Evolutionary conservation across 2,329 filamentous ascomycete species (phyloP), one percentile per base, ranked within the genome.

Genomic region (Apiospora koreana): DNA sequence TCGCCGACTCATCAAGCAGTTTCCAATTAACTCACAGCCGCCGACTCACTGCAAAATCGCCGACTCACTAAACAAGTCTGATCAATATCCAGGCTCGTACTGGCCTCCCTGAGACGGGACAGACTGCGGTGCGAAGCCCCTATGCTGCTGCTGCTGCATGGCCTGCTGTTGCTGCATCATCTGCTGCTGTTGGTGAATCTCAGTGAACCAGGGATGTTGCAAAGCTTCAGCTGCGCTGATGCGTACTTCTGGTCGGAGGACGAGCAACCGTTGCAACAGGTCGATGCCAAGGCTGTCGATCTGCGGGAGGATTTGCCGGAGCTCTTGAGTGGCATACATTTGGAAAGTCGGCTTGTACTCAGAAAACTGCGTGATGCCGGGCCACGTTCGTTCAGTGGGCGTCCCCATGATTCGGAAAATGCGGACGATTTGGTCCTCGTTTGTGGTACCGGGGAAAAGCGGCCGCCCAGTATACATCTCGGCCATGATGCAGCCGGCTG

Each of bases 381-480:
- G 95, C 96, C 96, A 99, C 5, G 93, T 94, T 62, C 94, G 91
- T 82, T 99, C 96, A 0, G 94, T 97, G 0, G 96, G 96, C 0
- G 96, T 99, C 72, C 96, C 96, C 96, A 99, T 99, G 72, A 99
- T 92, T 71, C 96, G 90, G 88, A 99, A 99, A 81, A 99, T 99
- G 80, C 97, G 94, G 73, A 97, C 88, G 68, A 98, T 91, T 81
- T 99, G 96, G 79, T 99, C 96, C 81, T 99, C 96, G 80, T 99
- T 99, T 46, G 96, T 98, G 1, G 96, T 99, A 71, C 96, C 96
- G 0, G 96, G 96, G 84, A 99, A 99, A 8, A 99, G 88, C 0
- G 96, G 96, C 23, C 96, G 89, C 4, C 96, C 96, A 0, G 95
- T 98, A 82, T 97, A 98, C 94, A 99, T 98, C 83, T 99, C 96